A percentile compares a stretch with the other conserved stretches of the same genome.
These are phyloP conservation scores for Aegilops longissima DNA, from an alignment of 176 grass and related monocot genomes.

Conservation along the genomic window DNA sequence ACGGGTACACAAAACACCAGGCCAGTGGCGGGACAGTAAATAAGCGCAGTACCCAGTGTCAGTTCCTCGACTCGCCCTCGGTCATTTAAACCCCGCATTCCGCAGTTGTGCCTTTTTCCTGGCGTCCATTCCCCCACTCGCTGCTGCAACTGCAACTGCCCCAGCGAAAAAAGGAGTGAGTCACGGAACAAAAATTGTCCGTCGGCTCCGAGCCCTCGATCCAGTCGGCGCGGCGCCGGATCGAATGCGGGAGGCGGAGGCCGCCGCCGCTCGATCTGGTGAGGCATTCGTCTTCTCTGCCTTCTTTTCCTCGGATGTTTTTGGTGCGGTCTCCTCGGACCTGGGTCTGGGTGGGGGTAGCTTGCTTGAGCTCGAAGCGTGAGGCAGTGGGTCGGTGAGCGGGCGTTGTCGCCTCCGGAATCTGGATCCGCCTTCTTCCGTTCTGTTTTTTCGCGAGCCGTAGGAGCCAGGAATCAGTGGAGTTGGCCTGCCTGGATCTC, in stretches of 20 bases:
- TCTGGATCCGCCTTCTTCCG: conserved; percentile 39
- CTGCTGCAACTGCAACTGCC: conserved; percentile 14
- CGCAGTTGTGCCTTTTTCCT: conserved; percentile 44
- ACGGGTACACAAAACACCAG: conserved; percentile 13
- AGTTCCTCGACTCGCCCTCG: neutral
- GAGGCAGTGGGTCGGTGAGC: conserved; percentile 29
- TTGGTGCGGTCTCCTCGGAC: conserved; percentile 1
- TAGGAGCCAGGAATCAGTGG: conserved; percentile 5
- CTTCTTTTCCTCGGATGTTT: neutral
- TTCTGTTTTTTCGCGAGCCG: conserved; percentile 18
- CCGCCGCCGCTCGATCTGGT: conserved; percentile 53
- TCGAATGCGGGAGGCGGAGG: conserved; percentile 41
- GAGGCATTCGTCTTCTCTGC: conserved; percentile 21
- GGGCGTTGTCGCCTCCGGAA: conserved; percentile 32
- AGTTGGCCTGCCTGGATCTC: conserved; percentile 70
- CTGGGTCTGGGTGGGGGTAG: neutral
- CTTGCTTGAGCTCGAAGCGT: conserved; percentile 41
- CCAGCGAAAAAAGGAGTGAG: neutral
- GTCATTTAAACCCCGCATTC: conserved; percentile 46
- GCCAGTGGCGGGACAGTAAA: conserved; percentile 54
- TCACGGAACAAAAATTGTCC: neutral
- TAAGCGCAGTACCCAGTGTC: conserved; percentile 26
- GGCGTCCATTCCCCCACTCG: conserved; percentile 22
- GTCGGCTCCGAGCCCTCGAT: conserved; percentile 26
- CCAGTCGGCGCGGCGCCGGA: conserved; percentile 9